These are phyloP conservation scores for Naganishia cerealis DNA, from an alignment of 1,284 basidiomycete genomes.

Conservation along the genomic window DNA sequence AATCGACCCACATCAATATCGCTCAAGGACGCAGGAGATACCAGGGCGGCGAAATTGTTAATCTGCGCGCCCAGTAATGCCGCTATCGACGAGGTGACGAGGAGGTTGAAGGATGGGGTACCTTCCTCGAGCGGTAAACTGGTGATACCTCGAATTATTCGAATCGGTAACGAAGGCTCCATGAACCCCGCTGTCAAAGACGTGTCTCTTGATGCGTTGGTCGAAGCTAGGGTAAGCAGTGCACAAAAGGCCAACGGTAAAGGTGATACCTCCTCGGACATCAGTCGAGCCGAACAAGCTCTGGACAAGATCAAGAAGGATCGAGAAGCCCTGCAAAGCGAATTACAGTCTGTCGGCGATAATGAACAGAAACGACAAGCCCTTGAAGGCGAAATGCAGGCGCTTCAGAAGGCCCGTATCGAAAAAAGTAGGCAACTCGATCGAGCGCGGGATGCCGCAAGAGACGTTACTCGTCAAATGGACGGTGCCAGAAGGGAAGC, in stretches of 20 bases:
- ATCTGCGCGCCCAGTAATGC: slow-evolving; percentile 98
- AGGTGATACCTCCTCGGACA: slow-evolving; percentile 57
- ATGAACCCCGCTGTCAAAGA: slow-evolving; percentile 83
- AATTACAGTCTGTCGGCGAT: slow-evolving; percentile 51
- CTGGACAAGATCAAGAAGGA: slow-evolving; percentile 67
- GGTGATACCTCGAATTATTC: slow-evolving; percentile 74
- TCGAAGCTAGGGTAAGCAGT: slow-evolving; percentile 71
- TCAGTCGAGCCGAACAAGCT: slow-evolving; percentile 65
- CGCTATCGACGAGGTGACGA: slow-evolving; percentile 94
- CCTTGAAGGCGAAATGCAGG: slow-evolving; percentile 68
- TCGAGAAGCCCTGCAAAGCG: slow-evolving; percentile 66
- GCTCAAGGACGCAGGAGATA: slow-evolving; percentile 55
- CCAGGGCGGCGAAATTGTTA: slow-evolving; percentile 71
- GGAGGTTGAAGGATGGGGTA: slow-evolving; percentile 77
- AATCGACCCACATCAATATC: slow-evolving; percentile 61
- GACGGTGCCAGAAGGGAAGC: slow-evolving; percentile 75
- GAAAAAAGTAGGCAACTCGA: slow-evolving; percentile 70
- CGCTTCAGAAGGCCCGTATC: slow-evolving; percentile 66
- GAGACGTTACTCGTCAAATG: slow-evolving; percentile 67
- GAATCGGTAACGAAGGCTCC: slow-evolving; percentile 76
- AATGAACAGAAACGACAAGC: slow-evolving; percentile 53
- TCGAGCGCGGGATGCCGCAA: slow-evolving; percentile 75
- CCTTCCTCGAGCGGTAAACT: slow-evolving; percentile 62
- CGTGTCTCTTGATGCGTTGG: slow-evolving; percentile 80
- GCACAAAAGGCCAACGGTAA: slow-evolving; percentile 49